Conservation (phyloP, 2,329 filamentous ascomycete genomes). For the Sordariomycetes sp. region DNA sequence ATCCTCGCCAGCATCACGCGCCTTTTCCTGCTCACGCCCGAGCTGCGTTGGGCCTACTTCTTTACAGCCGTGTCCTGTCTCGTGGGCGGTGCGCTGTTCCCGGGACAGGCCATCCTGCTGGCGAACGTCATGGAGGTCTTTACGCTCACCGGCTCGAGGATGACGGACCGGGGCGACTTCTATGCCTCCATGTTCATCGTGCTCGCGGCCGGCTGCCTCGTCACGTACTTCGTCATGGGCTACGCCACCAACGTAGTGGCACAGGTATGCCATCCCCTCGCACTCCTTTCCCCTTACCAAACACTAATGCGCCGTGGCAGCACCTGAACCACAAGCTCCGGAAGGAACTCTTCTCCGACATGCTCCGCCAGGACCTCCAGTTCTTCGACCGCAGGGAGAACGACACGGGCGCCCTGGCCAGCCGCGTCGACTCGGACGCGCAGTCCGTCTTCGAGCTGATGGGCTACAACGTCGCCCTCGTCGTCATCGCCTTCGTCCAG, state of each 20-base stretch:
- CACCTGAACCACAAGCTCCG: constrained; percentile 15
- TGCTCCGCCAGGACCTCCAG: constrained; percentile 42
- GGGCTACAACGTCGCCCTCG: constrained; percentile 33
- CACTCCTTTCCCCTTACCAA: neutral
- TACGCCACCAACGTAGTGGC: constrained; percentile 24
- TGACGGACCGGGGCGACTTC: constrained; percentile 32
- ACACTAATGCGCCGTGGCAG: neutral
- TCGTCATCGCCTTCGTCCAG: constrained; percentile 34
- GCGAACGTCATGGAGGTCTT: constrained; percentile 27
- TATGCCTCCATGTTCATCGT: constrained; percentile 47
- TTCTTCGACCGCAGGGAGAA: constrained; percentile 29
- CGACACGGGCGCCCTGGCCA: constrained; percentile 25
- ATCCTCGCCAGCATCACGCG: constrained; percentile 18
- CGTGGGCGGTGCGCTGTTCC: constrained; percentile 17
- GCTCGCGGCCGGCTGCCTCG: constrained; percentile 32
- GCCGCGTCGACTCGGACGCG: constrained; percentile 16
- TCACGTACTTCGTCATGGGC: constrained; percentile 28
- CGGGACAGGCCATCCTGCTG: constrained; percentile 31
- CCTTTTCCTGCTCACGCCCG: constrained; percentile 24
- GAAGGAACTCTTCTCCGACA: constrained; percentile 33
- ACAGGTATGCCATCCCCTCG: constrained; percentile 21
- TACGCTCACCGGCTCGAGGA: constrained; percentile 12
- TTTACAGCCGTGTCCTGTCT: constrained; percentile 18
- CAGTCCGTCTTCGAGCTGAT: constrained; percentile 32
- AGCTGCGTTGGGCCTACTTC: constrained; percentile 23